A percentile compares a stretch with the other conserved stretches of the same genome.
Evolutionary conservation across 108 stramenopile species (phyloP).

Genomic region (Cyclotella atomus): DNA sequence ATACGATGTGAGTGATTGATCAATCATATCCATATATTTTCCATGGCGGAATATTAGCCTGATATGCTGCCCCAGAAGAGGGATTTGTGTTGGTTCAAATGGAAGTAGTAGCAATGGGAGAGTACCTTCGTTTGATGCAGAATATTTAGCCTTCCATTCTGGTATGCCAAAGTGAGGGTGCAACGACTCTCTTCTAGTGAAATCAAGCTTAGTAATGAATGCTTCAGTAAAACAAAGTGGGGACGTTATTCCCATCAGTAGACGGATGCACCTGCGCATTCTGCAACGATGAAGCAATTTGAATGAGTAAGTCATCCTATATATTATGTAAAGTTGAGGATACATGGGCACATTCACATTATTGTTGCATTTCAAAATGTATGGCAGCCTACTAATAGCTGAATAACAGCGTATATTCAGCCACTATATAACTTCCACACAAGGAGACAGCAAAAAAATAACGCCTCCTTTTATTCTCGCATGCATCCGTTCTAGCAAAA

Average conservation of each 20-base stretch:
- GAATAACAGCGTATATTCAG: not conserved
- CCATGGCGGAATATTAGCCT: slow-evolving; percentile 40
- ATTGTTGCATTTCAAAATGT: not conserved
- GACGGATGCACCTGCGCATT: not conserved
- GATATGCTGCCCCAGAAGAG: slow-evolving; percentile 40
- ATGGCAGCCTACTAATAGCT: slow-evolving; percentile 3
- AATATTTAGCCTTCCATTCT: slow-evolving; percentile 43
- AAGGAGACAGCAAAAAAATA: not conserved
- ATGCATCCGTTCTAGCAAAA: slow-evolving; percentile 45
- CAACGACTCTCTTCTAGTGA: not conserved
- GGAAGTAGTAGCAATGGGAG: slow-evolving; percentile 39
- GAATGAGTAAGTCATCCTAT: too few species aligned
- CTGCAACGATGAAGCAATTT: not conserved
- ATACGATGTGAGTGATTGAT: slow-evolving; percentile 38
- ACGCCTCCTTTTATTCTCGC: slow-evolving; percentile 13
- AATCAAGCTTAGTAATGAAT: not conserved
- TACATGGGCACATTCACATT: too few species aligned
- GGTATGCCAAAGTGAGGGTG: slow-evolving; percentile 18
- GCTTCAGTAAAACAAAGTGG: not conserved
- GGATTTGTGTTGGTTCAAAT: slow-evolving; percentile 27
- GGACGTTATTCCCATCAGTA: not conserved
- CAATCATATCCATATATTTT: slow-evolving; percentile 47
- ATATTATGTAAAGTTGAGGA: too few species aligned
- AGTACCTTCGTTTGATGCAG: not conserved
- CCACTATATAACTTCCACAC: slow-evolving; percentile 9